Conservation (phyloP, 306 rosid genomes). For the Sesbania bispinosa region DNA sequence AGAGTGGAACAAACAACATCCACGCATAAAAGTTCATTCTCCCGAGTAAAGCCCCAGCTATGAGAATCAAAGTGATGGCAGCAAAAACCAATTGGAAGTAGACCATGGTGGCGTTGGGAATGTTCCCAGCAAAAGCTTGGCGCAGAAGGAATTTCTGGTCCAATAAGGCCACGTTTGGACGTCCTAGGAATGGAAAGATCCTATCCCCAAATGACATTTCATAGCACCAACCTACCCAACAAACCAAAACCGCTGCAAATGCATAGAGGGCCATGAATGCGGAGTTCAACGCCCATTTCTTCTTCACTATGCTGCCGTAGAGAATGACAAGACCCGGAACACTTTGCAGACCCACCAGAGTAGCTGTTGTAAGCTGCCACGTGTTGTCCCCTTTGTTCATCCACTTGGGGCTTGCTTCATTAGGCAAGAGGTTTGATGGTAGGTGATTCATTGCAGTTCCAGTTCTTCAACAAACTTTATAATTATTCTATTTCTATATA, state of each 20-base stretch:
- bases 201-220: conserved; percentile 35
- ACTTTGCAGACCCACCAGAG: conserved; percentile 49
- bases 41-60: conserved; percentile 47
- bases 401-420: conserved; percentile 31
- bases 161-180: conserved; percentile 19
- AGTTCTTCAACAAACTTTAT: no score
- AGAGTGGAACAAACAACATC: conserved; percentile 52
- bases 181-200: conserved; percentile 24
- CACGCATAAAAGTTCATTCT: conserved; percentile 48
- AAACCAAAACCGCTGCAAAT: conserved; percentile 41
- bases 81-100: conserved; percentile 47
- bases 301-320: conserved; percentile 52
- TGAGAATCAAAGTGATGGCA: conserved; percentile 43
- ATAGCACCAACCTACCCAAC: conserved; percentile 49
- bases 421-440: neutral
- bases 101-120: conserved; percentile 44
- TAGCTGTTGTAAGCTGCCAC: conserved; percentile 46
- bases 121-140: neutral
- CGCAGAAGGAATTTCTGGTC: neutral
- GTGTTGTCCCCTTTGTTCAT: conserved; percentile 48
- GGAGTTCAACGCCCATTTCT: conserved; percentile 52
- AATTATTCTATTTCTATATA: no score
- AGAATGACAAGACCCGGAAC: conserved; percentile 48
- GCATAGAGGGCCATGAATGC: conserved; percentile 55
- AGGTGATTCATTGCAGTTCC: neutral